Base-by-base conservation (phyloP, 306 rosid species). In the Sophora flavescens region DNA sequence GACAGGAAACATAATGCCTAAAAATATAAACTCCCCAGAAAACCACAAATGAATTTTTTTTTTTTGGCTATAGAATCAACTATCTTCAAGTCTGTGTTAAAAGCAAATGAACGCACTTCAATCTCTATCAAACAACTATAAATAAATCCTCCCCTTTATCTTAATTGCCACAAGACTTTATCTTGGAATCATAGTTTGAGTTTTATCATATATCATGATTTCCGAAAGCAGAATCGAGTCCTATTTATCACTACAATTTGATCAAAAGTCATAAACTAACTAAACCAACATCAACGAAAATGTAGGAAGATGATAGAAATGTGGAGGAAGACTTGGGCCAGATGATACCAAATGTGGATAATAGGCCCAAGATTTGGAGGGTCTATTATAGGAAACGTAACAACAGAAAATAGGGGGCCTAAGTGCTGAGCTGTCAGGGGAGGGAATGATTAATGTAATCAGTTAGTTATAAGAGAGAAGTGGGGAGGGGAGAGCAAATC, bases 171-270 rank as follows among this genome's bases (percentile, higher is more conserved):
- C 47, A 3, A 5, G 35, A 45, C 72, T 62, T 52, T 14, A 72
- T 15, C 56, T 14, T 39, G 45, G 57, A 67, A 53, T 78, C 64
- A 35, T 75, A 4, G 10, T 72, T 39, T n/a, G 33, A 52, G 12
- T 33, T 17, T 44, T 56, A 45, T 54, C 28, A n/a, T 16, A 39
- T 66, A 63, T 16, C 38, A 66, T 22, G 73, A 75, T 48, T 68
- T 28, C 70, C 45, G n/a, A 63, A 70, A 82, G 48, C 14, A 63
- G 66, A 82, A 48, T 17, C 38, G 30, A 12, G 61, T 12, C 17
- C 45, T 57, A 28, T 28, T 32, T 36, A 54, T 56, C 12, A 32
- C 47, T 73, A 74, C 15, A 47, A 42, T 81, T 38, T 51, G 48
- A 69, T 42, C 15, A 33, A 10, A 68, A 68, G 2, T 38, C 13